Evolutionary conservation across 1,139 yeast genomes (phyloP), one percentile per base, ranked within the genome.

Genomic region (Geotrichum australiense): DNA sequence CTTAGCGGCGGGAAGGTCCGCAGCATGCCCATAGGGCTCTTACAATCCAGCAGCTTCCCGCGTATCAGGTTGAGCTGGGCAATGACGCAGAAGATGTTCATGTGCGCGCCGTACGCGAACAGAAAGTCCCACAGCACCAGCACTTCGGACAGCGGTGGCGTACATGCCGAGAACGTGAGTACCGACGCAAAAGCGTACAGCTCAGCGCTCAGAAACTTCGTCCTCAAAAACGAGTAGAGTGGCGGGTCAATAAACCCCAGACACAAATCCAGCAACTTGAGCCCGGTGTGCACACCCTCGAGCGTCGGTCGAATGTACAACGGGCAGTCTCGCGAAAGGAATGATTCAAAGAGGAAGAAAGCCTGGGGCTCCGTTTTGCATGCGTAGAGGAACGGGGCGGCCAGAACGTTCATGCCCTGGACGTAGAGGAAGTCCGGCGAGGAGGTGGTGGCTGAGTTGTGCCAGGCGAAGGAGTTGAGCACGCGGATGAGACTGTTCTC

Each of bases 171-270:
- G 38, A 89, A 66, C 0, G 97, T 87, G 49, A 89, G 65, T 0
- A 87, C 85, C 1, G 94, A 79, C 0, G 96, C 94, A 53, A 87
- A 80, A 0, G 95, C 96, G 59, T 86, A 87, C 26, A 87, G 78
- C 56, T 87, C 87, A 0, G 96, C 89, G 37, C 81, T 78, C 45
- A 74, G 57, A 55, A 80, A 74, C 53, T 80, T 81, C 40, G 80
- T 71, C 47, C 72, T 75, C 37, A 83, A 67, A 52, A 68, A 74
- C 30, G 71, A 71, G 56, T 73, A 78, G 27, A 89, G 68, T 14
- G 78, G 76, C 0, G 87, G 83, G 56, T 87, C 96, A 21, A 87
- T 78, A 18, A 78, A 70, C 48, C 74, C 73, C 38, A 87, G 63
- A 23, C 87, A 82, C 0, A 74, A 59, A 53, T 87, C 96, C 16